Conservation (phyloP, 306 rosid species). For the Rosa persica region DNA sequence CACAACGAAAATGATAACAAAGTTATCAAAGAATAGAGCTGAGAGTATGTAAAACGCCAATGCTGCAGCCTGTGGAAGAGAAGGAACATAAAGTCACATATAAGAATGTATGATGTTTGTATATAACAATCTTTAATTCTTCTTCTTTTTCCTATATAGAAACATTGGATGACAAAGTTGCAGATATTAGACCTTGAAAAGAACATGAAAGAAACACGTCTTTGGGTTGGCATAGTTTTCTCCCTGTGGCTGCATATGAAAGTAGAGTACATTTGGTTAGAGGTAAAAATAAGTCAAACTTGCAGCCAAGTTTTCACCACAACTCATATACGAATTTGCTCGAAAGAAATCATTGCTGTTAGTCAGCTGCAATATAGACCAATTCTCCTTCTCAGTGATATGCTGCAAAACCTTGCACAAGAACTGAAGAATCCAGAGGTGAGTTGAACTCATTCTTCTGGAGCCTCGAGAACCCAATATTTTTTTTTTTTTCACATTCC, state of each 20-base stretch:
- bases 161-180: not conserved
- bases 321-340: not conserved
- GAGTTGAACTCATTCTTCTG: not conserved
- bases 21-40: slow-evolving; percentile 73
- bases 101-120: slow-evolving; percentile 4
- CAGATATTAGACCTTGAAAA: slow-evolving; percentile 71
- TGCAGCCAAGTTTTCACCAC: no score
- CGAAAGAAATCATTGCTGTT: not conserved
- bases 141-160: not conserved
- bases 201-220: slow-evolving; percentile 94
- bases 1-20: slow-evolving; percentile 96
- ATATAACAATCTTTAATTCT: not conserved
- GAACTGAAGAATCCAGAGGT: not conserved
- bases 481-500: not conserved
- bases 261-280: slow-evolving; percentile 16
- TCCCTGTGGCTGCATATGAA: slow-evolving; percentile 60
- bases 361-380: not conserved
- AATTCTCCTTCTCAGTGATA: not conserved
- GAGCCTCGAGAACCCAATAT: not conserved
- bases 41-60: slow-evolving; percentile 97
- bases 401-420: not conserved
- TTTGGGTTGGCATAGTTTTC: slow-evolving; percentile 94
- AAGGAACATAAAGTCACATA: not conserved
- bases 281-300: slow-evolving; percentile 3
- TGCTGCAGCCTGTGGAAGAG: slow-evolving; percentile 68